Conservation (phyloP, 805 yeast genomes). For the Barnettozyma populi region DNA sequence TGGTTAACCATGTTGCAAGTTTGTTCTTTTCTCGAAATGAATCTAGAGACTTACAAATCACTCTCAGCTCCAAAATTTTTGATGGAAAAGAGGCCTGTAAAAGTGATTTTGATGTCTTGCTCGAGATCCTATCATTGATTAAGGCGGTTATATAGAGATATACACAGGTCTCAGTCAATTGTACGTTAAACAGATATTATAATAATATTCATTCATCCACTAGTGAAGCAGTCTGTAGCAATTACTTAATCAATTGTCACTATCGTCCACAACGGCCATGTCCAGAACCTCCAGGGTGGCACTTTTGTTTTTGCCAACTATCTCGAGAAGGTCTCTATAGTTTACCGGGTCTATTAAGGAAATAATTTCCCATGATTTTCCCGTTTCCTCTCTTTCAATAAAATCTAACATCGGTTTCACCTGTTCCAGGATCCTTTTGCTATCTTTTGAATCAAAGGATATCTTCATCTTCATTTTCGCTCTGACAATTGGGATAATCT, state of each 20-base stretch:
- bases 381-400: conserved; percentile 39
- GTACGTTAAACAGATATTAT: no score
- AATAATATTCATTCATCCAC: no score
- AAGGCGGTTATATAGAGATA: conserved; percentile 5
- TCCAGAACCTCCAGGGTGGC: conserved; percentile 80
- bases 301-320: conserved; percentile 45
- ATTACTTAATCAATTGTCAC: conserved; percentile 27
- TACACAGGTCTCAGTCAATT: conserved; percentile 5
- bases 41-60: conserved; percentile 17
- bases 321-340: conserved; percentile 63
- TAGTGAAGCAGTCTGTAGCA: no score
- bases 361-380: conserved; percentile 45
- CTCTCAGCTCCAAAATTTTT: conserved; percentile 24
- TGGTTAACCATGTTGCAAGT: conserved; percentile 22
- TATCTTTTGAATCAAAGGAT: conserved; percentile 49
- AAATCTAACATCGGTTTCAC: conserved; percentile 38
- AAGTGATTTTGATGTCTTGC: conserved; percentile 15
- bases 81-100: neutral
- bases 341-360: conserved; percentile 83
- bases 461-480: conserved; percentile 88
- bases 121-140: conserved; percentile 13
- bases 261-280: conserved; percentile 76
- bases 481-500: conserved; percentile 86
- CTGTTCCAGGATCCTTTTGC: conserved; percentile 38
- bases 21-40: conserved; percentile 15